Evolutionary conservation across 2,329 filamentous ascomycete species (phyloP).

Genomic region (Achaetomium macrosporum): DNA sequence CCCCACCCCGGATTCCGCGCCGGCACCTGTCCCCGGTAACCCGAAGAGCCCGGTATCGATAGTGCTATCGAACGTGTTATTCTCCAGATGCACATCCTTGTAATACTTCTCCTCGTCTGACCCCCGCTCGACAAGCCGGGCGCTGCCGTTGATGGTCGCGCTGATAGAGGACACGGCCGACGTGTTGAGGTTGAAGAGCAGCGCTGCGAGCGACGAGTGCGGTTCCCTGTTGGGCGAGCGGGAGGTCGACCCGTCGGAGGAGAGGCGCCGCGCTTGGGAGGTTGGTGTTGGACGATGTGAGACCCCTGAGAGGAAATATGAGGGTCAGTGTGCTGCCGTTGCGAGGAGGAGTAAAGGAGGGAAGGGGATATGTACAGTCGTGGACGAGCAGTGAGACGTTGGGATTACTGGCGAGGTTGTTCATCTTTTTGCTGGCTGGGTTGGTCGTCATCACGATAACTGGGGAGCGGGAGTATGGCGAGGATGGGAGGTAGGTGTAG

Average conservation of each 20-base stretch:
- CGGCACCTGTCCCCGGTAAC: slow-evolving; percentile 21
- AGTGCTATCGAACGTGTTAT: slow-evolving; percentile 76
- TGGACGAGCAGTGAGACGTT: slow-evolving; percentile 92
- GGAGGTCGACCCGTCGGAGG: slow-evolving; percentile 51
- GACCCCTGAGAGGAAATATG: slow-evolving; percentile 53
- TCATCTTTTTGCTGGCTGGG: slow-evolving; percentile 69
- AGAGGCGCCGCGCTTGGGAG: slow-evolving; percentile 54
- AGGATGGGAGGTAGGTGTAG: slow-evolving; percentile 89
- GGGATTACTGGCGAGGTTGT: slow-evolving; percentile 77
- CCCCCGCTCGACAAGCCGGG: slow-evolving; percentile 63
- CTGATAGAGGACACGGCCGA: slow-evolving; percentile 82
- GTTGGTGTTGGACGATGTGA: slow-evolving; percentile 82
- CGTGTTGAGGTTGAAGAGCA: slow-evolving; percentile 87
- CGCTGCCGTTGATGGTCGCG: slow-evolving; percentile 88
- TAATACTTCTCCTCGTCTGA: slow-evolving; percentile 82
- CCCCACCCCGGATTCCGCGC: slow-evolving; percentile 36
- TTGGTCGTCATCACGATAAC: slow-evolving; percentile 94
- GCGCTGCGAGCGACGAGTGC: slow-evolving; percentile 67
- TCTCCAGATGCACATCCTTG: slow-evolving; percentile 75
- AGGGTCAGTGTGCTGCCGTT: slow-evolving; percentile 10
- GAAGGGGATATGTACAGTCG: slow-evolving; percentile 54
- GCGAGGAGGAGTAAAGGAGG: not conserved
- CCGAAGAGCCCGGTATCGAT: slow-evolving; percentile 30
- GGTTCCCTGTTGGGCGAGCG: slow-evolving; percentile 50
- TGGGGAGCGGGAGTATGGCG: slow-evolving; percentile 60